phyloP scores from a whole-genome alignment of 2,329 filamentous ascomycete species.

The Hortaea sp. region DNA sequence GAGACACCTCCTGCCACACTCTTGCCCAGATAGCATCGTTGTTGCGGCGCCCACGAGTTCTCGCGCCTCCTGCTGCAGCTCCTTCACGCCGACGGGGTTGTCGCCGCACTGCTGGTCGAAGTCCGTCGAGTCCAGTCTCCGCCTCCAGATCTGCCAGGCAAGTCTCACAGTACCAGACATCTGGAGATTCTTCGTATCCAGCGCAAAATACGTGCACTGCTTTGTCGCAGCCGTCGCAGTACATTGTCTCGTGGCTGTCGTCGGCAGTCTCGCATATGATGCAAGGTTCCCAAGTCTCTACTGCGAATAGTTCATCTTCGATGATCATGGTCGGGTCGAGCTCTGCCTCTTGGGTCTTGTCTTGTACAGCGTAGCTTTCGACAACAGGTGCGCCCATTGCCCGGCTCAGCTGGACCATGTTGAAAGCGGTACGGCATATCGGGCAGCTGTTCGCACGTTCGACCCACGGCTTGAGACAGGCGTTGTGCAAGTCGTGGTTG shows the following conservation, averaged over 20 bases:
- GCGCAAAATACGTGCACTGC: constrained; percentile 89
- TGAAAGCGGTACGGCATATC: constrained; percentile 87
- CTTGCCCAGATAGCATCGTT: constrained; percentile 55
- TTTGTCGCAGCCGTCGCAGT: constrained; percentile 85
- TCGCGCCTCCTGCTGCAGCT: constrained; percentile 7
- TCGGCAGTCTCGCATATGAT: constrained; percentile 74
- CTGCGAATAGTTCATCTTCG: constrained; percentile 52
- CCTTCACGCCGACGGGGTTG: constrained; percentile 12
- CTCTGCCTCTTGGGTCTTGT: constrained; percentile 82
- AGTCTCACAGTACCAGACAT: constrained; percentile 77
- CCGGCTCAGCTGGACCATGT: constrained; percentile 75
- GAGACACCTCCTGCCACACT: constrained; percentile 86
- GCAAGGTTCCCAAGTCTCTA: constrained; percentile 57
- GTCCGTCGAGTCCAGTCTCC: constrained; percentile 16
- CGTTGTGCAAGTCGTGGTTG: constrained; percentile 85
- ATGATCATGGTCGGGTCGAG: constrained; percentile 73
- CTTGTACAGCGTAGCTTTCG: constrained; percentile 58
- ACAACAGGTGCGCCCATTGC: constrained; percentile 55
- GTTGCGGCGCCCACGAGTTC: constrained; percentile 16
- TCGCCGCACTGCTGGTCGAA: constrained; percentile 16
- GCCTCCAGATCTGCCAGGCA: constrained; percentile 42
- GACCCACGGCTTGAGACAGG: constrained; percentile 87
- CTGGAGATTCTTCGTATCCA: constrained; percentile 54
- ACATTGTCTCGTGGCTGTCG: constrained; percentile 72
- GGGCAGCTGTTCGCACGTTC: constrained; percentile 96